Percentiles rank a stretch among this genome's conserved stretches.
Evolutionary conservation across 805 yeast genomes (phyloP).

Genomic region (Kazachstania psychrophila): DNA sequence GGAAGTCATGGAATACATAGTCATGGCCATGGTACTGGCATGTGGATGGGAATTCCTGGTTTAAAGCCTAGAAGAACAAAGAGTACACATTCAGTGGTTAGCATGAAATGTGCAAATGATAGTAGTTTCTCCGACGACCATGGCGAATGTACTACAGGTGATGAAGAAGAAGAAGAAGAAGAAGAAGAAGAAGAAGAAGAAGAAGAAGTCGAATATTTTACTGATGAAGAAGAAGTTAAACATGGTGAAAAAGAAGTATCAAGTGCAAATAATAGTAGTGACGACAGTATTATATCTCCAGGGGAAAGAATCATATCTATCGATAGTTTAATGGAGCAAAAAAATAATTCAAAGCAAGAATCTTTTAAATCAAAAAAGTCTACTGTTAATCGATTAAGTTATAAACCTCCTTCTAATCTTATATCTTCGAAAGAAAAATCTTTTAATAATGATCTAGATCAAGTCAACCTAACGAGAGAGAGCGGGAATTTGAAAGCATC

Average conservation of each 20-base stretch:
- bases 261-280: too few species aligned
- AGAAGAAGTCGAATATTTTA: conserved; percentile 11
- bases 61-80: conserved; percentile 24
- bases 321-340: conserved; percentile 1
- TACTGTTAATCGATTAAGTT: conserved; percentile 12
- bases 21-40: conserved; percentile 3
- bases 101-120: conserved; percentile 19
- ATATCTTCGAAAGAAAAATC: too few species aligned
- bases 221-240: background rate
- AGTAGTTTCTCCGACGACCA: conserved; percentile 29
- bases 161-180: conserved; percentile 25
- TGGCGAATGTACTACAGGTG: conserved; percentile 34
- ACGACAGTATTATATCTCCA: too few species aligned
- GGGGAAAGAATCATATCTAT: background rate
- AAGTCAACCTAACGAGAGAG: too few species aligned
- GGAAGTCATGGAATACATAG: background rate
- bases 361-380: background rate
- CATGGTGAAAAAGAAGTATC: background rate
- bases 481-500: too few species aligned
- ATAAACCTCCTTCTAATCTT: conserved; percentile 8
- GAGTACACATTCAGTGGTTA: conserved; percentile 24
- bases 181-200: conserved; percentile 9
- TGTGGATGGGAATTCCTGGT: conserved; percentile 14
- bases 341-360: background rate
- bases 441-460: too few species aligned